These are phyloP conservation scores for Penicillium polonicum DNA, from an alignment of 2,329 filamentous ascomycete species.

Conservation along the genomic window DNA sequence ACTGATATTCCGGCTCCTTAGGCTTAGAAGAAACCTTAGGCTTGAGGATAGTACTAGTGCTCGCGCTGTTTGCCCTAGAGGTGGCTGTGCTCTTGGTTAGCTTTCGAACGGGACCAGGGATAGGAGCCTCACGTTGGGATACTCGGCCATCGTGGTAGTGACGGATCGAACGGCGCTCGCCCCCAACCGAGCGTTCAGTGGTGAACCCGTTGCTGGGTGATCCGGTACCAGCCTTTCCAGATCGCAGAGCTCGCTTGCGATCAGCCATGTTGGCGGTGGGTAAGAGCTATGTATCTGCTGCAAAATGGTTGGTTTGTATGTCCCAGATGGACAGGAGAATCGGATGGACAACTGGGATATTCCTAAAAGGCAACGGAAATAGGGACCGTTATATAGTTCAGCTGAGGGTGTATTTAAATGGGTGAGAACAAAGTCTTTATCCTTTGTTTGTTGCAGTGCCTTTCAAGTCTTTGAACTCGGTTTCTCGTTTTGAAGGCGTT, in stretches of 20 bases:
- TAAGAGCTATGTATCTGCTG: neutral
- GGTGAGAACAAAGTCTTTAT: neutral
- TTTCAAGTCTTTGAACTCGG: neutral
- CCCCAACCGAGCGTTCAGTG: neutral
- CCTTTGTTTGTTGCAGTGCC: neutral
- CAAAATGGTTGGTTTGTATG: neutral
- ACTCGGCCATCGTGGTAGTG: neutral
- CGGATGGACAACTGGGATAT: neutral
- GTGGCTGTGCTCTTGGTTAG: neutral
- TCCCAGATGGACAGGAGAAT: too few species aligned
- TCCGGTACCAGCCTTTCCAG: neutral
- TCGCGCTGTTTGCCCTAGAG: neutral
- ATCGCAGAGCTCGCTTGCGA: neutral
- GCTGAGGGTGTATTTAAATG: neutral
- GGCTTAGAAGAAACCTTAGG: neutral
- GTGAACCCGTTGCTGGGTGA: neutral
- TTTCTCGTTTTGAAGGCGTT: too few species aligned
- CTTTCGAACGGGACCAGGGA: neutral
- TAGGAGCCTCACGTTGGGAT: neutral
- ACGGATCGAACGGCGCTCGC: conserved; percentile 2
- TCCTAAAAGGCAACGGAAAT: neutral
- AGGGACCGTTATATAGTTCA: neutral
- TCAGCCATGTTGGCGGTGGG: neutral
- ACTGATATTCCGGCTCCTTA: neutral
- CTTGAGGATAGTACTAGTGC: too few species aligned